Evolutionary conservation across 176 grass and related monocot genomes (phyloP), one percentile per base, ranked within the genome.

Genomic region (Carex cristatella): DNA sequence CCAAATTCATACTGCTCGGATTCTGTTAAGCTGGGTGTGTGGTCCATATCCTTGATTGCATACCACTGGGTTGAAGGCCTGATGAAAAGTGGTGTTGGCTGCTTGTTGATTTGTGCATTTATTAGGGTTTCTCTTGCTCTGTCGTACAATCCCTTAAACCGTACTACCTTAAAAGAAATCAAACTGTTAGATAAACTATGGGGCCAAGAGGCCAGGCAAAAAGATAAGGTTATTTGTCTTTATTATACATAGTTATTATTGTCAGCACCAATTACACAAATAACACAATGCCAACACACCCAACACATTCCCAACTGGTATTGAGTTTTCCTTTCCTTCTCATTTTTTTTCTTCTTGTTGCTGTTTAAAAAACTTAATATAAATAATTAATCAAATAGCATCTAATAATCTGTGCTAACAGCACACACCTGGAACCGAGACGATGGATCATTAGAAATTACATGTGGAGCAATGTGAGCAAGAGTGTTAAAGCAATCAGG

Each of bases 21-120:
- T 88, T 98, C 95, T 70, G 80, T 88, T 81, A 93, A 30, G 80
- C 59, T 90, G 46, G 83, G 86, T 59, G 91, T 91, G 61, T 63
- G 71, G 51, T 57, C 79, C 65, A 61, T 57, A 84, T 64, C 83
- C 70, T 80, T 79, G 40, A 38, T 40, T 37, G 93, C 95, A 84
- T 94, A 98, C 95, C 93, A 98, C 58, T 98, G 92, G 10, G 89
- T 92, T 48, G 95, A 98, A 4, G 92, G 86, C 30, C 91, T 91
- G 54, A 98, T 92, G 82, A 98, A 98, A 57, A 98, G 82, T 88
- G 92, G 95, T 49, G 87, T 88, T 2, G 89, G 84, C 30, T 91
- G 90, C 70, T 85, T 83, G 88, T 66, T 94, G 75, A 32, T 67
- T 82, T 83, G 82, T 61, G 89, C 89, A 61, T 83, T 66, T 83